Evolutionary conservation across 805 yeast species (phyloP).

Genomic region (Lipomyces spencermartinsiae): DNA sequence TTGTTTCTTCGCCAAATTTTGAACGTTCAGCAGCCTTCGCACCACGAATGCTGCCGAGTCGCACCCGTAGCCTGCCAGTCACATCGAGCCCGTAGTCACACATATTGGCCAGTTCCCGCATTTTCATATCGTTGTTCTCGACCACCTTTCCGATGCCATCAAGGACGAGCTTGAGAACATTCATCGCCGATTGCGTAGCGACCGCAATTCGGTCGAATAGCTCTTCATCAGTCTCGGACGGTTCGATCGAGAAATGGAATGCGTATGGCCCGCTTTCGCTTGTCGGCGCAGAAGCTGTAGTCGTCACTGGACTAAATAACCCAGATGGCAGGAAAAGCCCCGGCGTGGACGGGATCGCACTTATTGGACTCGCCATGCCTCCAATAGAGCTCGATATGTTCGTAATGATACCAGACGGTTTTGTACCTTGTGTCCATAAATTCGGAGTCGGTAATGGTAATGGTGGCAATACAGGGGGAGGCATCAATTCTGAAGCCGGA

Average conservation of each 20-base stretch:
- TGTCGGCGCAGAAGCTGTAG: constrained; percentile 26
- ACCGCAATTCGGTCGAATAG: constrained; percentile 66
- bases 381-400: background rate
- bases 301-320: constrained; percentile 14
- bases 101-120: constrained; percentile 76
- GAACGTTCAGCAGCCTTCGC: constrained; percentile 60
- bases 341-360: constrained; percentile 22
- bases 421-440: constrained; percentile 9
- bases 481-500: constrained; percentile 18
- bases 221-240: constrained; percentile 67
- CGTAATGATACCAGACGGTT: constrained; percentile 3
- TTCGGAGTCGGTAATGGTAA: constrained; percentile 26
- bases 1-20: constrained; percentile 84
- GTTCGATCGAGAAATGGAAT: constrained; percentile 38
- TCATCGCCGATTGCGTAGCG: constrained; percentile 72
- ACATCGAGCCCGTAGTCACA: constrained; percentile 85
- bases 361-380: background rate
- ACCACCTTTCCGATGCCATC: constrained; percentile 48
- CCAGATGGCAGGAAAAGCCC: constrained; percentile 23
- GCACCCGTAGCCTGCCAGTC: constrained; percentile 66
- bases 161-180: constrained; percentile 77
- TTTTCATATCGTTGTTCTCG: constrained; percentile 58
- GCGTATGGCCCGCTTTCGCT: constrained; percentile 27
- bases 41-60: constrained; percentile 59
- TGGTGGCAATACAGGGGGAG: constrained; percentile 24